Percentiles rank a stretch among this genome's conserved stretches.
phyloP scores from a whole-genome alignment of 345 rosid genomes.

The Populus ilicifolia region DNA sequence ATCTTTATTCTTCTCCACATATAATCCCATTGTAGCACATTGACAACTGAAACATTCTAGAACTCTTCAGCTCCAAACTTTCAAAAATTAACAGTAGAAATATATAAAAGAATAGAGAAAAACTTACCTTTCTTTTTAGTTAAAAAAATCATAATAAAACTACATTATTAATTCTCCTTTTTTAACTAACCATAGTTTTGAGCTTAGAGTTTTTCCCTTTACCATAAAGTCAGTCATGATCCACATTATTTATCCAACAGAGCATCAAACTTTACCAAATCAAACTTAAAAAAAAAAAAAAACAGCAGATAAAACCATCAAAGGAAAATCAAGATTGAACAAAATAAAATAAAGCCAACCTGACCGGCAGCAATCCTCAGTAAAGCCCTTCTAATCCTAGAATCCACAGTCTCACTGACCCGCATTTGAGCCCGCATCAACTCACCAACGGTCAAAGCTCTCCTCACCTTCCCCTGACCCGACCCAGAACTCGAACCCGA shows the following conservation, averaged over 20 bases:
- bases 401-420: constrained; percentile 70
- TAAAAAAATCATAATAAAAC: background rate
- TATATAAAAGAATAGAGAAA: background rate
- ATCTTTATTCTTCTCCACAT: background rate
- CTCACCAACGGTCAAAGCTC: constrained; percentile 77
- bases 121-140: too few species aligned
- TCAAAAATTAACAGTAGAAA: background rate
- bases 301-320: background rate
- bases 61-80: background rate
- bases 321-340: too few species aligned
- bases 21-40: background rate
- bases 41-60: background rate
- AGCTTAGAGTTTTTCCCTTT: background rate
- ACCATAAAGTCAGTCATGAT: background rate
- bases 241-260: background rate
- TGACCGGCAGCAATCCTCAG: constrained; percentile 81
- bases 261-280: constrained; percentile 1
- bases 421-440: constrained; percentile 91
- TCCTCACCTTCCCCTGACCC: constrained; percentile 51
- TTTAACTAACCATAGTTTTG: background rate
- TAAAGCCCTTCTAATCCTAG: constrained; percentile 81
- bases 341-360: constrained; percentile 38
- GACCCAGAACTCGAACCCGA: constrained; percentile 47
- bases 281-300: background rate
- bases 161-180: background rate